Conservation (phyloP, 352 stramenopile species). For the Blastocystis sp. region DNA sequence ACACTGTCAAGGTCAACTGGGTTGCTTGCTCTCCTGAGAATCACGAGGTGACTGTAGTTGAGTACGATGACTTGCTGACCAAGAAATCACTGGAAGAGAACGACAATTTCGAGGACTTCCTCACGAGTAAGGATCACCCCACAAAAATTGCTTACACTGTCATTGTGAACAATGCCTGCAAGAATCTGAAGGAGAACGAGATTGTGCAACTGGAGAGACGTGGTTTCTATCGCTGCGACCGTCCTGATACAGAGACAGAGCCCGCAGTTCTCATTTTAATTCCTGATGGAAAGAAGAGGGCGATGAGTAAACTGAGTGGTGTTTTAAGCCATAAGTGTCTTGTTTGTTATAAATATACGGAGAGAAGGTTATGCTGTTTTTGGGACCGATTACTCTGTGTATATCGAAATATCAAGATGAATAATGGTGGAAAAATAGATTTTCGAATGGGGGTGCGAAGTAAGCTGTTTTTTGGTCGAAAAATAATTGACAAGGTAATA, state of each 20-base stretch:
- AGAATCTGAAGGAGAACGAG: conserved; percentile 84
- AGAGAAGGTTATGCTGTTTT: not conserved
- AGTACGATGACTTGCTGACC: conserved; percentile 97
- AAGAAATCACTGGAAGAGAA: conserved; percentile 96
- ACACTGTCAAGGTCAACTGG: conserved; percentile 82
- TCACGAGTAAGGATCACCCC: conserved; percentile 78
- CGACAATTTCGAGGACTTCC: conserved; percentile 91
- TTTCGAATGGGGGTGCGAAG: not conserved
- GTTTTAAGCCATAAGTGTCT: conserved; percentile 63
- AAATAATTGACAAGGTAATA: not conserved
- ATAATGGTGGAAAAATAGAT: not conserved
- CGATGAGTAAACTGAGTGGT: conserved; percentile 64
- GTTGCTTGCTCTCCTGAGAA: conserved; percentile 76
- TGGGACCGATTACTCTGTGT: not conserved
- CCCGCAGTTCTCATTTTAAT: conserved; percentile 89
- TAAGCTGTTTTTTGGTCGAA: not conserved
- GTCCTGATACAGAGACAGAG: conserved; percentile 70
- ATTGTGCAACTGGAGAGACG: conserved; percentile 96
- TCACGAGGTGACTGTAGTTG: conserved; percentile 76
- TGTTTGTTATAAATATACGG: not conserved
- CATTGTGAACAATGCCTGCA: conserved; percentile 87
- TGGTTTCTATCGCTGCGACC: conserved; percentile 90
- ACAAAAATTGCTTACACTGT: conserved; percentile 82
- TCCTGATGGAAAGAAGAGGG: conserved; percentile 90
- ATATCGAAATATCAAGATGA: not conserved